Evolutionary conservation across 495 filamentous ascomycete genomes (phyloP), one percentile per base, ranked within the genome.

Genomic region (Neurospora tetraspora): DNA sequence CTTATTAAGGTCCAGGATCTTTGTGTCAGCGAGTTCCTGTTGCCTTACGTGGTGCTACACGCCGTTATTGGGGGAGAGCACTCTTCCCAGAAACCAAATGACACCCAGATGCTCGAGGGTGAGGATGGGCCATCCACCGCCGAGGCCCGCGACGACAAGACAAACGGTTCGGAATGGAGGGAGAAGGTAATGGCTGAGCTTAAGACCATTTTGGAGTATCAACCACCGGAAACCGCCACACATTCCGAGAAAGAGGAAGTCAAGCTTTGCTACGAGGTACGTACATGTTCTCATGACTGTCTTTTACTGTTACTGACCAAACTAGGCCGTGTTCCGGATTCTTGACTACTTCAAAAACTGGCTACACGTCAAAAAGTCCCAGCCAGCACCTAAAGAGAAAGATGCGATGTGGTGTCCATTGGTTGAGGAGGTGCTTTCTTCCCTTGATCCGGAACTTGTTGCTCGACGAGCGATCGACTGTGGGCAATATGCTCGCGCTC

Each of bases 281-380:
- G 85, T 81, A 11, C 16, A 7, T 5, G 36, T 47, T 61, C 14
- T 5, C 47, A 47, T 40, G 14, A 39, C 10, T 7, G 23, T 37
- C 12, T 6, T 45, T 39, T 23, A 71, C 36, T 37, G 31, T 43
- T 23, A 11, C 65, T 74, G 74, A 72, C 65, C 14, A 16, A 39
- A 10, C 43, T 76, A 97, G 93, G 92, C 91, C 71, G 90, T 97
- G 11, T 99, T 99, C 81, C 89, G 90, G 71, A 89, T 96, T 16
- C 86, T 98, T 34, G 96, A 99, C 78, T 97, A 99, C 80, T 86
- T 94, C 72, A 93, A 93, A 72, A 87, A 89, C 68, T 99, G 96
- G 96, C 80, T 96, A 18, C 93, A 97, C 77, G 87, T 91, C 79
- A 94, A 91, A 78, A 77, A 76, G 34, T 65, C 72, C 8, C 72